Conservation (phyloP, 2,329 filamentous ascomycete genomes). For the Fusarium concolor region DNA sequence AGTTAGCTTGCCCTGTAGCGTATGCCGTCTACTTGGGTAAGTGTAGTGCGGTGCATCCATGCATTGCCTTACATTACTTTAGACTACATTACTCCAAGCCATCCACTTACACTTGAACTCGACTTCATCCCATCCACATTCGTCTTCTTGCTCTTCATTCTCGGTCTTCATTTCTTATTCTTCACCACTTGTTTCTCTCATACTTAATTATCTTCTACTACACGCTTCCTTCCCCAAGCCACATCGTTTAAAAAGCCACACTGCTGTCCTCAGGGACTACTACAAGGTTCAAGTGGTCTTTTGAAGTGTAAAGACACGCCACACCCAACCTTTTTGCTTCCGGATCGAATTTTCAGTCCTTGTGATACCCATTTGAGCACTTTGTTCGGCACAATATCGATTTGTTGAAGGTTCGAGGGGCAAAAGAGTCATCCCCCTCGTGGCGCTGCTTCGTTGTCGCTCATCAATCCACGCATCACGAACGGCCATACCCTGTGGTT, state of each 20-base stretch:
- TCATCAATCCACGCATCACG: neutral
- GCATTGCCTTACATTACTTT: neutral
- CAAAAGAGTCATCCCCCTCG: neutral
- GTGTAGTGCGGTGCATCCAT: neutral
- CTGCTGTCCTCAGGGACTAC: too few species aligned
- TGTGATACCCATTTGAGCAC: conserved; percentile 3
- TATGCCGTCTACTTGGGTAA: conserved; percentile 7
- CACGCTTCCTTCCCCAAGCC: neutral
- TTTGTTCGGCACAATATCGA: neutral
- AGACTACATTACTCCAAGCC: conserved; percentile 17
- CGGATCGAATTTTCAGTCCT: neutral
- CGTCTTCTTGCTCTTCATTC: conserved; percentile 3
- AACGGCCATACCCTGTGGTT: neutral
- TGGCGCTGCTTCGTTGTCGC: neutral
- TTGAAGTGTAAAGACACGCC: neutral
- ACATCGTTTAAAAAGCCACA: neutral
- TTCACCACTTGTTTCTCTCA: neutral
- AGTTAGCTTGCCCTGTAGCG: neutral
- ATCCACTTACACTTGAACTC: conserved; percentile 22
- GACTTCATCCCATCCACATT: conserved; percentile 14
- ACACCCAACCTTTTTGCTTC: neutral
- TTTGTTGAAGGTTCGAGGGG: neutral
- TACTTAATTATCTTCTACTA: neutral
- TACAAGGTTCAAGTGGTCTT: too few species aligned
- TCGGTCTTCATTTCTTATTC: neutral